Evolutionary conservation across 2,329 filamentous ascomycete genomes (phyloP), one percentile per base, ranked within the genome.

Genomic region (Cercospora sesami): DNA sequence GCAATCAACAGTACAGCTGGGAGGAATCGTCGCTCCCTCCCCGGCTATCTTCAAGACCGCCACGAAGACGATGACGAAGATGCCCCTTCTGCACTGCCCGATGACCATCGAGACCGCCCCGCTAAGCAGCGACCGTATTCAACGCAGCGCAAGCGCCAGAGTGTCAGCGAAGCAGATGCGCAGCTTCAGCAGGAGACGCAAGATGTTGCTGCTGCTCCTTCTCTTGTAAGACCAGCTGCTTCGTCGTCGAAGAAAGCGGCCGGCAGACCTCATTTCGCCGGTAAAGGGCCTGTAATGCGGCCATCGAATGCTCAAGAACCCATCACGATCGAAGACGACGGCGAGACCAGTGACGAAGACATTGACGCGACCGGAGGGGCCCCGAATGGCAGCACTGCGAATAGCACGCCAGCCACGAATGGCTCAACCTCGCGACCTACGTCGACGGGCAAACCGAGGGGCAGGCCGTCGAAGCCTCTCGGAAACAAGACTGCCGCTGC

Each of bases 351-450:
- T 26, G 71, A 73, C 16, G 69, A 72, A 31, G 69, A 67, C 39
- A 63, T 70, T 9, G 74, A 89, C 87, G 74, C 89, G 86, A 70
- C 89, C 86, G 71, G 87, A 85, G 62, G 87, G 81, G n/a, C 86
- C 87, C 70, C 60, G 4, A 69, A 67, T 30, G 68, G 70, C 28
- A 58, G 39, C 31, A 63, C 60, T 14, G 33, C 14, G 30, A 65
- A 68, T 51, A 36, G 45, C 10, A 60, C 53, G 39, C 64, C 53
- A 7, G 48, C 57, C 30, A 39, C 55, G 36, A 64, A 55, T 16
- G 63, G 60, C 8, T 23, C 30, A 2, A 26, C 58, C 18, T 63
- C 59, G 2, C 42, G 45, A 28, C 58, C 67, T 18, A 48, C 60
- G 7, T 65, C 64, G 28, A 67, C 64, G 12, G 59, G 64, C 39